These are phyloP conservation scores for Sabuloglossum arenarium DNA, from an alignment of 495 filamentous ascomycete genomes.

Conservation along the genomic window DNA sequence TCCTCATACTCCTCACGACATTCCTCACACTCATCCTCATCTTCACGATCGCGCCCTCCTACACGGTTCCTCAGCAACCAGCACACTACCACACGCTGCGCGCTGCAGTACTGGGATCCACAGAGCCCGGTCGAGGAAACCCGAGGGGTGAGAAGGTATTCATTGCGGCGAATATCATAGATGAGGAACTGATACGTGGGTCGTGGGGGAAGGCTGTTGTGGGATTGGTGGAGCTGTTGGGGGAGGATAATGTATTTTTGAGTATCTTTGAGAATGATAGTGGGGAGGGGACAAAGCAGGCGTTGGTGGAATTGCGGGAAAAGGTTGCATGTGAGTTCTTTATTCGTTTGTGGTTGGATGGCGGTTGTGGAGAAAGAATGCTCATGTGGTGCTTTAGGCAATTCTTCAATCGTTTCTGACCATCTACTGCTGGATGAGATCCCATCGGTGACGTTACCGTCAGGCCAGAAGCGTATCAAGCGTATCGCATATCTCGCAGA, in stretches of 20 bases:
- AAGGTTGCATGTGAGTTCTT: conserved; percentile 21
- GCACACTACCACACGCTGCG: conserved; percentile 1
- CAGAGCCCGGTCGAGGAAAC: conserved; percentile 19
- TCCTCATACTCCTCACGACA: background rate
- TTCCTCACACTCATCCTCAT: background rate
- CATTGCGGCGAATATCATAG: conserved; percentile 56
- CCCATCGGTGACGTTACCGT: conserved; percentile 34
- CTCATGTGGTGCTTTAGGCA: conserved; percentile 14
- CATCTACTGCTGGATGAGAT: conserved; percentile 30
- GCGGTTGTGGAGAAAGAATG: background rate
- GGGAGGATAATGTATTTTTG: conserved; percentile 32
- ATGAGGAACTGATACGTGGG: conserved; percentile 37
- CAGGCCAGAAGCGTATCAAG: conserved; percentile 39
- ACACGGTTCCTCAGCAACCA: background rate
- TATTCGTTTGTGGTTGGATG: background rate
- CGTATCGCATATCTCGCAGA: conserved; percentile 62
- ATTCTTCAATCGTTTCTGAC: conserved; percentile 28
- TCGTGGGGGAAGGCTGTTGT: conserved; percentile 44
- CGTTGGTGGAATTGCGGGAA: conserved; percentile 21
- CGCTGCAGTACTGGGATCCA: background rate
- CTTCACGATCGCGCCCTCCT: background rate
- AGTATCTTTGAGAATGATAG: conserved; percentile 55
- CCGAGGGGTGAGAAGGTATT: conserved; percentile 44
- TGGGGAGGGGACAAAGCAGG: conserved; percentile 21
- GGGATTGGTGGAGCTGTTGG: conserved; percentile 38